Evolutionary conservation across 345 rosid genomes (phyloP), one percentile per base, ranked within the genome.

Genomic region (Eutrema japonicum): DNA sequence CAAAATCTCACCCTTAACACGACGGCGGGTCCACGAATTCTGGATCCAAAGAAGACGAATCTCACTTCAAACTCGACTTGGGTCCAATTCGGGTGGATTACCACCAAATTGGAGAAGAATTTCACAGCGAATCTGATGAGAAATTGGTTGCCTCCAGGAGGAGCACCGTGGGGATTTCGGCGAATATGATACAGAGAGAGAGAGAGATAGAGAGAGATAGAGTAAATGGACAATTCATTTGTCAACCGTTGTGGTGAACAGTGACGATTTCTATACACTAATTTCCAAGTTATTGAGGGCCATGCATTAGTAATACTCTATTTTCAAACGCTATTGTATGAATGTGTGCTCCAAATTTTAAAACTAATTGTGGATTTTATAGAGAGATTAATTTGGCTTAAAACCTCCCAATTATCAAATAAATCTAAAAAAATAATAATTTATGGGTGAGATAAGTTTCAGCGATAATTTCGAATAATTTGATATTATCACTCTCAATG

Each of bases 121-220:
- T 84, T 86, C 61, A 73, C 94, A 13, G 64, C 63, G 30, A 82
- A 76, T 55, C 88, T 95, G 45, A 80, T 90, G 8, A 38, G 81
- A 3, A 75, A 83, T 38, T 88, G 96, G 96, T 58, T 84, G 68
- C 79, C 93, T 40, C 89, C 89, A 0, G 94, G 92, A 32, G 93
- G 90, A 7, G 78, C 72, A 73, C 81, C 85, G 4, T 95, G 99
- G 72, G 48, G 94, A 85, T 18, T 18, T 18, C 22, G 12, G 86
- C 89, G 0, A 66, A 51, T 1, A 83, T 18, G 22, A 18, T 18
- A 18, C 18, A 18, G 1, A 18, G 22, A 18, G 22, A 18, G 22
- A 18, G 22, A 18, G 16, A 16, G 16, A 16, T 16, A 16, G 16
- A 16, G 16, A 18, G 1, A 18, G 0, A 18, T 18, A 1, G 22